These are phyloP conservation scores for Fusarium longipes DNA, from an alignment of 2,329 filamentous ascomycete genomes.

Conservation along the genomic window DNA sequence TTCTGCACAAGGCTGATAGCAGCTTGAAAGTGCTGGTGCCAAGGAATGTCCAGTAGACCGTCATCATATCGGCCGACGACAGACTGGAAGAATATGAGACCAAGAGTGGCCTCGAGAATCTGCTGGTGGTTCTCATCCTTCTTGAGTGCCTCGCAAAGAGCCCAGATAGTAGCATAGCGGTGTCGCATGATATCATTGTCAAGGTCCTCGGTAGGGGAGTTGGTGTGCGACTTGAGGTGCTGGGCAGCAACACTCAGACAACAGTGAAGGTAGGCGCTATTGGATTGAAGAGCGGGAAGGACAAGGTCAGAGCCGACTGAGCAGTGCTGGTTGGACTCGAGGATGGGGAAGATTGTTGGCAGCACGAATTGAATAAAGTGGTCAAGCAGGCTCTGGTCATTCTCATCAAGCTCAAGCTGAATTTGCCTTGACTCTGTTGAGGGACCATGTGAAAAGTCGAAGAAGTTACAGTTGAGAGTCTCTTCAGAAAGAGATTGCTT, in stretches of 20 bases:
- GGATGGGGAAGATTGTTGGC: constrained; percentile 89
- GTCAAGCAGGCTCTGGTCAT: constrained; percentile 85
- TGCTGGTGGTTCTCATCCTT: constrained; percentile 84
- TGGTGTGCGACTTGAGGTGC: constrained; percentile 81
- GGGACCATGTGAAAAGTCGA: constrained; percentile 80
- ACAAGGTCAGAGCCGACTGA: constrained; percentile 84
- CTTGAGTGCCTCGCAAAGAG: constrained; percentile 84
- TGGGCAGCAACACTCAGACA: constrained; percentile 93
- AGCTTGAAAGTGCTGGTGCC: constrained; percentile 97
- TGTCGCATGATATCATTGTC: constrained; percentile 94
- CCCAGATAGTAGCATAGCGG: constrained; percentile 86
- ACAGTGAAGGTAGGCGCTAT: constrained; percentile 94
- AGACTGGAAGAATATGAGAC: constrained; percentile 96
- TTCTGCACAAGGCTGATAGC: constrained; percentile 86
- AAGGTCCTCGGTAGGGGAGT: constrained; percentile 75
- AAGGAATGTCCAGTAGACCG: constrained; percentile 88
- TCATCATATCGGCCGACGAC: constrained; percentile 89
- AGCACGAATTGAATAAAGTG: constrained; percentile 92
- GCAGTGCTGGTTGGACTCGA: constrained; percentile 89
- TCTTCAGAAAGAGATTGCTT: constrained; percentile 76
- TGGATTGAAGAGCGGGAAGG: constrained; percentile 86
- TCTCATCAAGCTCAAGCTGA: constrained; percentile 85
- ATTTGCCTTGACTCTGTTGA: constrained; percentile 73
- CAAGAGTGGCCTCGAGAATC: constrained; percentile 91
- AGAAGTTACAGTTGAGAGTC: constrained; percentile 79